phyloP scores from a whole-genome alignment of 805 yeast species.

The Maudiozyma pseudohumilis region DNA sequence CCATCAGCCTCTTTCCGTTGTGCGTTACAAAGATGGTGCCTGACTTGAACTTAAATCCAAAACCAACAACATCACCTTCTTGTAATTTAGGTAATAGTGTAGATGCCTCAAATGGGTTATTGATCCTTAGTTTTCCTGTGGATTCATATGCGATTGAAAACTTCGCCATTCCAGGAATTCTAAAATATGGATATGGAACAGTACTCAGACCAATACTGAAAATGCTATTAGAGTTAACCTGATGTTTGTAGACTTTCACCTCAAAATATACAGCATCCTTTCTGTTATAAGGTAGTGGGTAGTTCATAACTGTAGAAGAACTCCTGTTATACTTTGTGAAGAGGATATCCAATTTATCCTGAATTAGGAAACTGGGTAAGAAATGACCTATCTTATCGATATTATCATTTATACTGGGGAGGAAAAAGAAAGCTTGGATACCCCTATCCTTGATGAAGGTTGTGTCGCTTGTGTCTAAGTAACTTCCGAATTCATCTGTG shows the following conservation, averaged over 20 bases:
- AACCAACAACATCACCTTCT: conserved; percentile 89
- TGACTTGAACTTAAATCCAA: conserved; percentile 72
- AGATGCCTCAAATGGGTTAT: conserved; percentile 44
- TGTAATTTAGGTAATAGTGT: conserved; percentile 36
- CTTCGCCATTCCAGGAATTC: conserved; percentile 63
- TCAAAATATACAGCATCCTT: conserved; percentile 68
- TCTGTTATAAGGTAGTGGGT: conserved; percentile 33
- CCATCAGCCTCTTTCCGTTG: conserved; percentile 81
- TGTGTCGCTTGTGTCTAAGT: conserved; percentile 17
- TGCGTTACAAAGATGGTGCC: conserved; percentile 89
- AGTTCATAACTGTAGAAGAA: conserved; percentile 28
- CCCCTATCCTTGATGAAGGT: conserved; percentile 29
- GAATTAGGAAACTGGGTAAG: conserved; percentile 27
- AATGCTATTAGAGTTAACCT: conserved; percentile 33
- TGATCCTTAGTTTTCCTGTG: conserved; percentile 58
- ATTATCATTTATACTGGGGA: conserved; percentile 29
- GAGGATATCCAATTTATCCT: conserved; percentile 27
- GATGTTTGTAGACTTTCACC: conserved; percentile 37
- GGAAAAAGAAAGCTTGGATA: conserved; percentile 26
- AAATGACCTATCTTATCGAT: conserved; percentile 26
- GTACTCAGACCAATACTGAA: conserved; percentile 61
- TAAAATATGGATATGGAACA: conserved; percentile 64
- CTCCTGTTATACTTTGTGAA: conserved; percentile 26
- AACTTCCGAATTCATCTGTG: conserved; percentile 26
- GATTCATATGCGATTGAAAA: conserved; percentile 68